phyloP scores from a whole-genome alignment of 305 asterid genomes.

The Fraxinus floribunda region DNA sequence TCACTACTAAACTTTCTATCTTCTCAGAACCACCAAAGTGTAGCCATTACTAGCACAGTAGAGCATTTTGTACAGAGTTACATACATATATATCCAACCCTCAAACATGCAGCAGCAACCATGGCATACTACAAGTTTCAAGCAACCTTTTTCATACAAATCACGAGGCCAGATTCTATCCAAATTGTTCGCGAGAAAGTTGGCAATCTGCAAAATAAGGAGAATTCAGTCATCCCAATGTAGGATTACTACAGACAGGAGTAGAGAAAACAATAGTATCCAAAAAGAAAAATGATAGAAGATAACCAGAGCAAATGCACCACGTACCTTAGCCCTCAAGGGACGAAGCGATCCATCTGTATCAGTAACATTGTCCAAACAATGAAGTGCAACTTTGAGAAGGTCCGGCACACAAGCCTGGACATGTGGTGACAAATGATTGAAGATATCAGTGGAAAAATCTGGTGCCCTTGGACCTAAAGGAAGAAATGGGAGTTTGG shows the following conservation, averaged over 20 bases:
- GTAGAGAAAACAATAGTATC: background rate
- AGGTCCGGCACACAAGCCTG: constrained; percentile 91
- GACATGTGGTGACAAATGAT: constrained; percentile 68
- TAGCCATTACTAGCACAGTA: background rate
- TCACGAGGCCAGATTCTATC: constrained; percentile 89
- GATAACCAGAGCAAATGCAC: background rate
- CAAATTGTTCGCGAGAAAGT: constrained; percentile 81
- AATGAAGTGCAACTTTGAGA: constrained; percentile 77
- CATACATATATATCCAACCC: background rate
- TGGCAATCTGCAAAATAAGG: constrained; percentile 65
- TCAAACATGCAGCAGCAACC: background rate
- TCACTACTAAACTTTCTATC: background rate
- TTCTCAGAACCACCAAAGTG: background rate
- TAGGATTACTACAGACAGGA: background rate
- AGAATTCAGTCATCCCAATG: background rate
- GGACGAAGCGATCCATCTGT: constrained; percentile 89
- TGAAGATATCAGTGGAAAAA: constrained; percentile 44
- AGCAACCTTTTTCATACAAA: constrained; percentile 74
- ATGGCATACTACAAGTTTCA: constrained; percentile 48
- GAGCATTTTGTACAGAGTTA: background rate
- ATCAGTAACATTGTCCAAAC: constrained; percentile 73
- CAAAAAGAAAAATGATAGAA: background rate
- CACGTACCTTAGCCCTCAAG: constrained; percentile 69
- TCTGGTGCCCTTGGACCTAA: constrained; percentile 75
- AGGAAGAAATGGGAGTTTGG: constrained; percentile 89